These are phyloP conservation scores for Suhomyces chickasaworum DNA, from an alignment of 1,139 yeast genomes.

Conservation along the genomic window DNA sequence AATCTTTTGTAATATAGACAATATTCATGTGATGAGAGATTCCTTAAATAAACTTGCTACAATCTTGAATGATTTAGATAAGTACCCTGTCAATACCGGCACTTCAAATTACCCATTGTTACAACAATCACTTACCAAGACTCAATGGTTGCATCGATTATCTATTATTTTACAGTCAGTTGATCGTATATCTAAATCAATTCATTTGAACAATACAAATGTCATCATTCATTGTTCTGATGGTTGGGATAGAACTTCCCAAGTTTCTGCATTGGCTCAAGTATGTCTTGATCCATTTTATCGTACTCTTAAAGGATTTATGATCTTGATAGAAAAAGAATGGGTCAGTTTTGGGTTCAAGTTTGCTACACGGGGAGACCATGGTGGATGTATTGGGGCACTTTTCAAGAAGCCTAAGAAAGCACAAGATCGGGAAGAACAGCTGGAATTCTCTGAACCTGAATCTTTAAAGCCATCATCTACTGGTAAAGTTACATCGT, in stretches of 20 bases:
- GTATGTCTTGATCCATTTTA: conserved; percentile 88
- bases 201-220: conserved; percentile 81
- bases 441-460: conserved; percentile 4
- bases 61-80: conserved; percentile 69
- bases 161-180: conserved; percentile 73
- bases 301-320: conserved; percentile 85
- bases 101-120: conserved; percentile 27
- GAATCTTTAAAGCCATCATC: not conserved
- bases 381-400: conserved; percentile 55
- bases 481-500: conserved; percentile 25
- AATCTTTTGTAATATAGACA: conserved; percentile 86
- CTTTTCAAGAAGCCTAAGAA: conserved; percentile 25
- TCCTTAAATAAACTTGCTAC: conserved; percentile 66
- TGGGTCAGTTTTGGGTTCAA: conserved; percentile 96
- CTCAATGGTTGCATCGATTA: conserved; percentile 80
- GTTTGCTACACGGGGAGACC: conserved; percentile 82
- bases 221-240: conserved; percentile 92
- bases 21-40: conserved; percentile 93
- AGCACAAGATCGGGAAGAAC: conserved; percentile 9
- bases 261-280: conserved; percentile 80
- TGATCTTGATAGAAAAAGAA: conserved; percentile 84
- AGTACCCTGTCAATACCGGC: conserved; percentile 33
- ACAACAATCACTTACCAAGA: conserved; percentile 55
- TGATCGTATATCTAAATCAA: conserved; percentile 73
- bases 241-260: conserved; percentile 98